Conservation (phyloP, 2,329 filamentous ascomycete species). For the Ascochyta rabiei region DNA sequence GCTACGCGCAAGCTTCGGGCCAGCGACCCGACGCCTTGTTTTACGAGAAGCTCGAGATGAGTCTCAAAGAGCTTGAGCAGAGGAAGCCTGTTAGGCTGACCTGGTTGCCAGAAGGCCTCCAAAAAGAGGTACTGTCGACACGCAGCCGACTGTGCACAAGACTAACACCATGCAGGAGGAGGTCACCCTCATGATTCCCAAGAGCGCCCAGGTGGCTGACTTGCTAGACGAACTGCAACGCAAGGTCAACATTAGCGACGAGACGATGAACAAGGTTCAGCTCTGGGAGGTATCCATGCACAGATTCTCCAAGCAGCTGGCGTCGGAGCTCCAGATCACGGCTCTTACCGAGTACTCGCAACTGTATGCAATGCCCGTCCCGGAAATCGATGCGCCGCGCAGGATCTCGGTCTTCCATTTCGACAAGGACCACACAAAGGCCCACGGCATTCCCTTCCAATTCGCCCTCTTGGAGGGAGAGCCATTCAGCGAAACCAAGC, state of each 20-base stretch:
- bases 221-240: constrained; percentile 76
- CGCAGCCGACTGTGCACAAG: neutral
- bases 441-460: constrained; percentile 89
- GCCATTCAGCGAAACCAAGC: constrained; percentile 87
- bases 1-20: constrained; percentile 69
- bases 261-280: constrained; percentile 74
- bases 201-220: constrained; percentile 81
- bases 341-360: constrained; percentile 85
- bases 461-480: constrained; percentile 88
- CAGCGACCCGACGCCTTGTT: constrained; percentile 80
- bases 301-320: constrained; percentile 82
- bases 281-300: constrained; percentile 83
- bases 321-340: constrained; percentile 72
- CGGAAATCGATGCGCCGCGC: constrained; percentile 69
- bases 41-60: constrained; percentile 94
- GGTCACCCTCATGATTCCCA: constrained; percentile 83
- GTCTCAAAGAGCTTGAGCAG: constrained; percentile 87
- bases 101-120: constrained; percentile 87
- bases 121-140: constrained; percentile 73
- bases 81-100: constrained; percentile 85
- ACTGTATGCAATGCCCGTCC: constrained; percentile 80
- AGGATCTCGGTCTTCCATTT: constrained; percentile 89
- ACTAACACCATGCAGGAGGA: constrained; percentile 63
- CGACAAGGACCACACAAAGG: constrained; percentile 82
- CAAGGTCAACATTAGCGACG: constrained; percentile 79